Conservation (phyloP, 495 filamentous ascomycete species). For the Xanthoparmelia taractica region DNA sequence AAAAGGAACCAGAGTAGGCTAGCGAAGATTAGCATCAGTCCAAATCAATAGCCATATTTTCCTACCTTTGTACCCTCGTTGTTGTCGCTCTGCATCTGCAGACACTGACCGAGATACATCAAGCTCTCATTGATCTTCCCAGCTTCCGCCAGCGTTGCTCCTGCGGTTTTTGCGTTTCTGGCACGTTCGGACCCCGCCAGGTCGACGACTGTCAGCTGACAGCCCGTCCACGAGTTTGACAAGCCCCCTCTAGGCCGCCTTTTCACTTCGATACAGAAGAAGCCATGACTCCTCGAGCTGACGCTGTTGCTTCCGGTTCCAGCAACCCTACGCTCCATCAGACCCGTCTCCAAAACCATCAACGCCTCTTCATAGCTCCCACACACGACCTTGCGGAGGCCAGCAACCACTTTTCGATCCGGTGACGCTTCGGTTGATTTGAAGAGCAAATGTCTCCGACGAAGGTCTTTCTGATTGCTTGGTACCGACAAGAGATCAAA, state of each 20-base stretch:
- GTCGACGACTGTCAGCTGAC: slow-evolving; percentile 83
- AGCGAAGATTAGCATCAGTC: background rate
- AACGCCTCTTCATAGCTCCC: slow-evolving; percentile 78
- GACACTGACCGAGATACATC: slow-evolving; percentile 96
- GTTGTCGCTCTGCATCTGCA: slow-evolving; percentile 87
- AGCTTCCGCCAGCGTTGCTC: slow-evolving; percentile 85
- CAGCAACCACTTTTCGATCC: slow-evolving; percentile 85
- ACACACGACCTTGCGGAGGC: slow-evolving; percentile 83
- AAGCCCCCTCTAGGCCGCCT: slow-evolving; percentile 56
- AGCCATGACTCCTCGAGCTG: slow-evolving; percentile 87
- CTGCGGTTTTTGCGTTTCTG: slow-evolving; percentile 84
- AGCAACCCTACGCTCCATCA: slow-evolving; percentile 79
- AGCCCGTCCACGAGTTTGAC: slow-evolving; percentile 62
- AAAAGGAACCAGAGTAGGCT: slow-evolving; percentile 79
- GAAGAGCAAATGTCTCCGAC: slow-evolving; percentile 71
- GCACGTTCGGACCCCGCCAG: slow-evolving; percentile 90
- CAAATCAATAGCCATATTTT: background rate
- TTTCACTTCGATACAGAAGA: slow-evolving; percentile 93
- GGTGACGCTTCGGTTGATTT: slow-evolving; percentile 77
- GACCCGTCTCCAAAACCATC: slow-evolving; percentile 81
- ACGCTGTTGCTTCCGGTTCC: slow-evolving; percentile 85
- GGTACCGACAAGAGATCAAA: slow-evolving; percentile 75
- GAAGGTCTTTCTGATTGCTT: slow-evolving; percentile 53
- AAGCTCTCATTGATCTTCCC: slow-evolving; percentile 96
- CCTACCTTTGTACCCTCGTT: slow-evolving; percentile 66